Base-by-base conservation (phyloP, 345 rosid genomes). In the Citrus medica region DNA sequence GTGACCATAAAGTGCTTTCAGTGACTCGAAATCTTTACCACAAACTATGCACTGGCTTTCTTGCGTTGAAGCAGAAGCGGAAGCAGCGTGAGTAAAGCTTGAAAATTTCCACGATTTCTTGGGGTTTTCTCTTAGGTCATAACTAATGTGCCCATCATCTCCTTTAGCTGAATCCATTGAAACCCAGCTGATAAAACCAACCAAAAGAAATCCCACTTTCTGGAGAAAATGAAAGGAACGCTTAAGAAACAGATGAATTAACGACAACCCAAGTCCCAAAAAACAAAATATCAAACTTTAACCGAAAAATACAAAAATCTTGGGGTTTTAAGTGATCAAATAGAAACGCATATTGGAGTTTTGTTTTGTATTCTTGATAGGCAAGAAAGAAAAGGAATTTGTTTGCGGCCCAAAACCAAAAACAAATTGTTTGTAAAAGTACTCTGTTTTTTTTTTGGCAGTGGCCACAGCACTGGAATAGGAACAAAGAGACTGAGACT, bases 61-160 rank as follows among this genome's bases (percentile, higher is more conserved):
- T 78, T 74, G 73, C 37, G 12, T 32, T 46, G 79, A 27, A 40
- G 71, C 37, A 12, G 56, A 72, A 67, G 25, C 8, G n/a, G 56
- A 72, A 67, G 25, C 8, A 32, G 5, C 53, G 0, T 71, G 71
- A 51, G 78, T 82, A 17, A 66, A 80, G 24, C 78, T 78, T 27
- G 87, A 85, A 71, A 81, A 87, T 81, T 83, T 88, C 83, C 83
- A 87, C 74, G 93, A 88, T 84, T 90, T 91, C 83, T 89, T 92
- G 33, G 94, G 94, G 60, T 91, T 86, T 62, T 88, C 88, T 82
- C 94, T 86, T 22, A 91, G 85, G 24, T 79, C 83, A 75, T 91
- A 89, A 71, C 83, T 61, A 66, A 25, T 48, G 46, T 24, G 48
- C 25, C 75, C 81, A 67, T 76, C 79, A 67, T 78, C 76, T 66